Evolutionary conservation across 1,284 basidiomycete species (phyloP).

Genomic region (Naganishia albida): DNA sequence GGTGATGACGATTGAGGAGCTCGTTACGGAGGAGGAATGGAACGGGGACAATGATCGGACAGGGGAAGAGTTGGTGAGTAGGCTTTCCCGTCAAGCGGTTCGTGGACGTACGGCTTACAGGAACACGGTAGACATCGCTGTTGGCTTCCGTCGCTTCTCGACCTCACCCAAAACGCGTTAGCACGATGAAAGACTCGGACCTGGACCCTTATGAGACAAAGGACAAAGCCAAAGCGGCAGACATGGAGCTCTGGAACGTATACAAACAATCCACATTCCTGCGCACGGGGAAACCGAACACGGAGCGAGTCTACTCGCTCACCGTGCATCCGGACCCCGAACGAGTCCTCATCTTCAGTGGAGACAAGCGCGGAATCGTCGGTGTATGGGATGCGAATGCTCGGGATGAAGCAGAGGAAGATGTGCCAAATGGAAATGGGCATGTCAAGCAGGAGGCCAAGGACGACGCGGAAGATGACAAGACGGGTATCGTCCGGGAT

Average conservation of each 20-base stretch:
- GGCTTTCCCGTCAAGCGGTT: no score
- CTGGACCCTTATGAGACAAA: constrained; percentile 1
- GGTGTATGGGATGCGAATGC: constrained; percentile 46
- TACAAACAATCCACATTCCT: constrained; percentile 46
- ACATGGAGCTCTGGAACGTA: constrained; percentile 32
- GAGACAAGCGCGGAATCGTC: constrained; percentile 55
- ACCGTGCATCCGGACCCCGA: constrained; percentile 53
- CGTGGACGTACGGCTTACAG: no score
- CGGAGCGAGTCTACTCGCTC: constrained; percentile 56
- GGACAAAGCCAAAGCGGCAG: constrained; percentile 5
- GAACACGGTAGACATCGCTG: neutral
- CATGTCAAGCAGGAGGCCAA: constrained; percentile 37
- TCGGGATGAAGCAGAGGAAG: constrained; percentile 5
- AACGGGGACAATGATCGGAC: constrained; percentile 17
- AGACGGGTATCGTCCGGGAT: constrained; percentile 35
- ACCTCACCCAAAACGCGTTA: constrained; percentile 5
- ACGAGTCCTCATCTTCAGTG: constrained; percentile 55
- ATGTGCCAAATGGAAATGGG: neutral
- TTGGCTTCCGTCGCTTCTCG: constrained; percentile 8
- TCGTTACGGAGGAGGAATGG: constrained; percentile 28
- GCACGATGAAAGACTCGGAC: constrained; percentile 1
- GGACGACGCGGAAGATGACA: constrained; percentile 40
- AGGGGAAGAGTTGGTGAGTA: constrained; percentile 27
- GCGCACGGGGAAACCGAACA: constrained; percentile 52
- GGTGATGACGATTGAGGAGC: constrained; percentile 25